A percentile compares a stretch with the other conserved stretches of the same genome.
Conservation (phyloP, 164 flowering plant species). For the Sedum album region DNA sequence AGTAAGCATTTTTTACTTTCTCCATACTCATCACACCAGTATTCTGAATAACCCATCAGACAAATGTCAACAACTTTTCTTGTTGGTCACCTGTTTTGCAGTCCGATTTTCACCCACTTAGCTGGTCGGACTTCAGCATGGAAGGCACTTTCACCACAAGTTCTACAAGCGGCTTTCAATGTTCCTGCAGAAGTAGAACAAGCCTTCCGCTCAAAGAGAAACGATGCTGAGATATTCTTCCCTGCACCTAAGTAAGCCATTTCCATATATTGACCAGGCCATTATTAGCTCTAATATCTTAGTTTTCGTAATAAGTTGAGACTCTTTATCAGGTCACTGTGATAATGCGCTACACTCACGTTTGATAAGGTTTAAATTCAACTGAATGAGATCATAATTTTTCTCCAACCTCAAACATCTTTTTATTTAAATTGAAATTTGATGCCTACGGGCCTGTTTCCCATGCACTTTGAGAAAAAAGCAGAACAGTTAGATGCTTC, state of each 20-base stretch:
- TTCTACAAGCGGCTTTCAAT: not conserved
- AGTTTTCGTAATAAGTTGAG: not conserved
- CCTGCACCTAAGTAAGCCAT: too few species aligned
- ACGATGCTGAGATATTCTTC: too few species aligned
- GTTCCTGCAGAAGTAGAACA: too few species aligned
- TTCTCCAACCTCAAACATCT: not conserved
- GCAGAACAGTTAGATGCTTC: not conserved
- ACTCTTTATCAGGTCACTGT: too few species aligned
- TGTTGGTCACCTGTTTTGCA: not conserved
- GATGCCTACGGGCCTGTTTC: not conserved
- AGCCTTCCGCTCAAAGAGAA: too few species aligned
- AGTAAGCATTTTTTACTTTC: too few species aligned
- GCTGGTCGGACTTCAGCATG: slow-evolving; percentile 2
- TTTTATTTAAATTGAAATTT: not conserved
- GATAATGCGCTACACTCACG: not conserved
- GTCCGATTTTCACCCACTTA: slow-evolving; percentile 7
- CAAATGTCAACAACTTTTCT: too few species aligned
- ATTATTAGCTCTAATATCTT: too few species aligned
- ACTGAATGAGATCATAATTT: not conserved
- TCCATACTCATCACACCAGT: too few species aligned
- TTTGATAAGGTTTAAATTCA: not conserved
- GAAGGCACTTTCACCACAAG: not conserved
- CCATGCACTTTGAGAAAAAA: not conserved
- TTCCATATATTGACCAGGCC: too few species aligned
- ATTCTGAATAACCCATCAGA: too few species aligned